Evolutionary conservation across 495 filamentous ascomycete genomes (phyloP).

Genomic region (Hypoxylon trugodes): DNA sequence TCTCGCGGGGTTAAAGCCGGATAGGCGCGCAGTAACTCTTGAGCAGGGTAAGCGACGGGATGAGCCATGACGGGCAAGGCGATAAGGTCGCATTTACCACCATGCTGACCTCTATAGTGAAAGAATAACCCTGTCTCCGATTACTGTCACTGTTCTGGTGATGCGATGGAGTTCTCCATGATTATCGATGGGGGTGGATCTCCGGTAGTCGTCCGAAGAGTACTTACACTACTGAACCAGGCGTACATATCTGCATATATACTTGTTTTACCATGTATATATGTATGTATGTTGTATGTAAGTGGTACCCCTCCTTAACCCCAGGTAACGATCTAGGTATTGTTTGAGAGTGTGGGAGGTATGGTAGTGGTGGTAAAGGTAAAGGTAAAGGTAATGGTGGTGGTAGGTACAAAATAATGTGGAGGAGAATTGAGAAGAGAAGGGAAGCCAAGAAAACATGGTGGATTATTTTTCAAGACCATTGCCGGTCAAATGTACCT

Average conservation of each 20-base stretch:
- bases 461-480: conserved; percentile 26
- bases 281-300: conserved; percentile 5
- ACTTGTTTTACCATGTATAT: background rate
- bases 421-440: background rate
- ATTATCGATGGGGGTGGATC: conserved; percentile 14
- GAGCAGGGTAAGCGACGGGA: conserved; percentile 23
- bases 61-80: conserved; percentile 29
- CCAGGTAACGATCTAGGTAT: conserved; percentile 3
- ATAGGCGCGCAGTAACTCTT: conserved; percentile 12
- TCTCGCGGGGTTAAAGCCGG: conserved; percentile 19
- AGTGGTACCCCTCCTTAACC: background rate
- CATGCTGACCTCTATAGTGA: conserved; percentile 18
- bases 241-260: background rate
- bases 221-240: background rate
- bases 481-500: too few relatives aligned
- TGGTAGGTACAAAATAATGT: background rate
- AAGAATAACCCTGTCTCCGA: conserved; percentile 28
- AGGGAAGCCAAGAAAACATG: background rate
- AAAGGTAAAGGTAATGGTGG: too few relatives aligned
- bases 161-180: conserved; percentile 31
- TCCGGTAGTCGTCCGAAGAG: conserved; percentile 4
- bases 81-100: conserved; percentile 33
- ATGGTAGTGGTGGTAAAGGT: conserved; percentile 4
- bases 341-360: conserved; percentile 8
- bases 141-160: conserved; percentile 33